Conservation (phyloP, 441 rosid genomes). For the Heliophila coronopifolia region DNA sequence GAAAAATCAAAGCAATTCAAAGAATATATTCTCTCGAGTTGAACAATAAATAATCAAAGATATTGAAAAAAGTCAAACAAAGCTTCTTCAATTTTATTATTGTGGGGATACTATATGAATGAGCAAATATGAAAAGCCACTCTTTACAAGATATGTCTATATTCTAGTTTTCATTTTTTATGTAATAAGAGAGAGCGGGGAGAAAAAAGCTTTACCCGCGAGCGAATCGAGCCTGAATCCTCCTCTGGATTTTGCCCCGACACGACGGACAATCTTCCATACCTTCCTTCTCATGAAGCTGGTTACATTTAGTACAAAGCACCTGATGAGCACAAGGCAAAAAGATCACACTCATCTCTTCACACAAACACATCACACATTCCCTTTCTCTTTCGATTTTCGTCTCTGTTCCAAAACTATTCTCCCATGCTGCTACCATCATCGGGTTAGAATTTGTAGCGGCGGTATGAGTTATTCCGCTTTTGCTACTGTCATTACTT, state of each 20-base stretch:
- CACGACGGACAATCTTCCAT: conserved; percentile 98
- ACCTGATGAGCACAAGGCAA: conserved; percentile 93
- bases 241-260: conserved; percentile 62
- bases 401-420: conserved; percentile 32
- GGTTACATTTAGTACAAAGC: conserved; percentile 73
- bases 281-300: conserved; percentile 86
- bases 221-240: conserved; percentile 58
- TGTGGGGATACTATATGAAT: no score
- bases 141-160: no score
- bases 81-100: no score
- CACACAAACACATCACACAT: conserved; percentile 98
- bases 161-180: no score
- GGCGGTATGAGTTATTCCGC: conserved; percentile 17
- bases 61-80: no score
- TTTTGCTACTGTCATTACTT: conserved; percentile 43
- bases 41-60: no score
- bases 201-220: conserved; percentile 15
- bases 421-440: conserved; percentile 15
- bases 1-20: no score
- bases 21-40: no score
- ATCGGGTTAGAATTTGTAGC: conserved; percentile 4
- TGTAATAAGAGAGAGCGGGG: no score
- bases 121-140: no score
- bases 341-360: conserved; percentile 83
- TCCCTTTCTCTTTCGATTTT: conserved; percentile 85